Evolutionary conservation across 179 eudicot genomes (phyloP).

Genomic region (Carnegiea gigantea): DNA sequence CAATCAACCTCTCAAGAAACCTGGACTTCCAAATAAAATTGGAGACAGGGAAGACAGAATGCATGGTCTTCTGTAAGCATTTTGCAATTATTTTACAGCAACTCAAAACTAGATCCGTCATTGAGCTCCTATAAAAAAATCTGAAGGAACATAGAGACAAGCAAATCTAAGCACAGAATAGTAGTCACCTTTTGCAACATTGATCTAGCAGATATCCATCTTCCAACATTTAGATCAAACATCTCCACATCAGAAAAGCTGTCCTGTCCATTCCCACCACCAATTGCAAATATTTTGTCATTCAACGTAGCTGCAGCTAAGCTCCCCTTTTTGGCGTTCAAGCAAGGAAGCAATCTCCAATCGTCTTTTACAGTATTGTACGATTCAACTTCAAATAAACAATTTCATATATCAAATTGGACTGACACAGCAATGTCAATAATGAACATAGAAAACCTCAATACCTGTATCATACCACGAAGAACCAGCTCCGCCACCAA

Average conservation of each 20-base stretch:
- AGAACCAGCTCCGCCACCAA: conserved; percentile 62
- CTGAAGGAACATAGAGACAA: not conserved
- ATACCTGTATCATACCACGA: conserved; percentile 76
- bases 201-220: conserved; percentile 70
- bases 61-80: not conserved
- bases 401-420: conserved; percentile 20
- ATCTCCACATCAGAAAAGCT: conserved; percentile 78
- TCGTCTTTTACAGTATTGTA: conserved; percentile 48
- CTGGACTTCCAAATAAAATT: not conserved
- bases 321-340: conserved; percentile 60
- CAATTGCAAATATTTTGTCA: conserved; percentile 71
- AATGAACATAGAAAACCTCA: conserved; percentile 4
- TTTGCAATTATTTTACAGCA: no score
- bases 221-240: conserved; percentile 66
- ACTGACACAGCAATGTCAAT: not conserved
- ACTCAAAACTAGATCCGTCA: not conserved
- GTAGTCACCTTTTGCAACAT: conserved; percentile 73
- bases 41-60: not conserved
- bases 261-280: conserved; percentile 70
- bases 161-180: not conserved
- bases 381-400: conserved; percentile 65
- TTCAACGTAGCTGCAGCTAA: conserved; percentile 60
- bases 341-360: conserved; percentile 64
- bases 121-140: not conserved
- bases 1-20: no score